A percentile compares a stretch with the other conserved stretches of the same genome.
phyloP scores from a whole-genome alignment of 164 flowering plant species.

The Paratinospora sagittata region DNA sequence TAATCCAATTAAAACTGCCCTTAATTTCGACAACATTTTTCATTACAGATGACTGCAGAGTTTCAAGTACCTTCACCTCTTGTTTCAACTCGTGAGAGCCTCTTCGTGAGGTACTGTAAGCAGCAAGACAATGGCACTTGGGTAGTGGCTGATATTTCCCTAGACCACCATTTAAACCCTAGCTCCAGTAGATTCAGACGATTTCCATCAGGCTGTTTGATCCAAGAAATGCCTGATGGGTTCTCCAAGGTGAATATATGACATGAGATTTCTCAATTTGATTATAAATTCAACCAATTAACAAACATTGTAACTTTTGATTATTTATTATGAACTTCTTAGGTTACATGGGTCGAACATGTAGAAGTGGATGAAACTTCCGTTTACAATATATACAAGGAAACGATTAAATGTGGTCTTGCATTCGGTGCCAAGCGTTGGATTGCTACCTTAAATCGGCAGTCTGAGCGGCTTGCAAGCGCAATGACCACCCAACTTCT shows the following conservation, averaged over 20 bases:
- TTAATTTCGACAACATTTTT: not conserved
- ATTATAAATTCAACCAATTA: not conserved
- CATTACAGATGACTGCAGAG: slow-evolving; percentile 82
- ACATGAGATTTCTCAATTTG: not conserved
- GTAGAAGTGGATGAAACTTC: slow-evolving; percentile 67
- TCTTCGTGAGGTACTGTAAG: slow-evolving; percentile 80
- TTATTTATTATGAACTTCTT: not conserved
- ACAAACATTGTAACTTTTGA: not conserved
- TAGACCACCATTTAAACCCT: slow-evolving; percentile 63
- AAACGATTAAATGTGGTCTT: slow-evolving; percentile 50
- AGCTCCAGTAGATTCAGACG: slow-evolving; percentile 44
- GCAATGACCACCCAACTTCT: slow-evolving; percentile 65
- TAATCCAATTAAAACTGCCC: not conserved
- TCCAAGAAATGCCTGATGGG: slow-evolving; percentile 80
- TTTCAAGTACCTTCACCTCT: slow-evolving; percentile 88
- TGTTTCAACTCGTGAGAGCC: slow-evolving; percentile 68
- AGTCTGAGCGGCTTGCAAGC: slow-evolving; percentile 83
- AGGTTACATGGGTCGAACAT: slow-evolving; percentile 93
- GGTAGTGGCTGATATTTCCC: slow-evolving; percentile 90
- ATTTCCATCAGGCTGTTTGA: slow-evolving; percentile 89
- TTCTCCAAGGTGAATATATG: slow-evolving; percentile 64
- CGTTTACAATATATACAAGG: slow-evolving; percentile 53
- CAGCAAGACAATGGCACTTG: slow-evolving; percentile 73
- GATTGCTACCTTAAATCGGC: slow-evolving; percentile 70
- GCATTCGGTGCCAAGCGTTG: slow-evolving; percentile 95